Conservation (phyloP, 495 filamentous ascomycete genomes). For the Penicillium desertorum region DNA sequence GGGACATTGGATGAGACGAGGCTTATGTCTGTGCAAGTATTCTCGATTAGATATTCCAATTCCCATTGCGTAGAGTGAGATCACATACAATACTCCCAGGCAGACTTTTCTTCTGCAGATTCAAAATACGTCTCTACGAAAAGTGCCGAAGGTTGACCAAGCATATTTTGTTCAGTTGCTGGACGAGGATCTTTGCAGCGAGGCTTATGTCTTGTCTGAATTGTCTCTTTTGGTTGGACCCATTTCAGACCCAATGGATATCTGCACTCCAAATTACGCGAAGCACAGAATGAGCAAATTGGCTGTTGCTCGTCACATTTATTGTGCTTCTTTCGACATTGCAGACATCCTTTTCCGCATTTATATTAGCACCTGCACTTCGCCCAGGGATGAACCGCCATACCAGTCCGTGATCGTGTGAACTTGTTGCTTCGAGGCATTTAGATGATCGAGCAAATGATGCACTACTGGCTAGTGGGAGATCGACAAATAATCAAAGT, state of each 20-base stretch:
- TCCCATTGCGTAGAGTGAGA: not conserved
- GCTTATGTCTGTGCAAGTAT: conserved; percentile 20
- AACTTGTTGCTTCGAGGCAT: conserved; percentile 14
- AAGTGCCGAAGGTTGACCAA: conserved; percentile 3
- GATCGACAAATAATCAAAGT: not conserved
- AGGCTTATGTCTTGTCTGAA: conserved; percentile 21
- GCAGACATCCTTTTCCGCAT: conserved; percentile 21
- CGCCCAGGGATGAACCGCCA: no score
- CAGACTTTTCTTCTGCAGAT: conserved; percentile 22
- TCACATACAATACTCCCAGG: conserved; percentile 32
- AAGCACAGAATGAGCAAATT: conserved; percentile 24
- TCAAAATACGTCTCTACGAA: conserved; percentile 17
- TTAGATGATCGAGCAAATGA: not conserved
- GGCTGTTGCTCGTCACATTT: conserved; percentile 31
- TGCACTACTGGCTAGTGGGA: not conserved
- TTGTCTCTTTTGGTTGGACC: conserved; percentile 20
- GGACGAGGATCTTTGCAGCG: conserved; percentile 11
- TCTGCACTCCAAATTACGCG: conserved; percentile 17
- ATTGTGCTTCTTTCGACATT: conserved; percentile 27
- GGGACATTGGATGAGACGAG: conserved; percentile 32
- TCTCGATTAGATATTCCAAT: not conserved
- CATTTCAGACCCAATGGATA: conserved; percentile 29
- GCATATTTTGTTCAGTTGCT: not conserved
- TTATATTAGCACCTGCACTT: not conserved
- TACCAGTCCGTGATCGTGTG: conserved; percentile 30